These are phyloP conservation scores for Chalara sp. DNA, from an alignment of 2,329 filamentous ascomycete genomes.

Conservation along the genomic window DNA sequence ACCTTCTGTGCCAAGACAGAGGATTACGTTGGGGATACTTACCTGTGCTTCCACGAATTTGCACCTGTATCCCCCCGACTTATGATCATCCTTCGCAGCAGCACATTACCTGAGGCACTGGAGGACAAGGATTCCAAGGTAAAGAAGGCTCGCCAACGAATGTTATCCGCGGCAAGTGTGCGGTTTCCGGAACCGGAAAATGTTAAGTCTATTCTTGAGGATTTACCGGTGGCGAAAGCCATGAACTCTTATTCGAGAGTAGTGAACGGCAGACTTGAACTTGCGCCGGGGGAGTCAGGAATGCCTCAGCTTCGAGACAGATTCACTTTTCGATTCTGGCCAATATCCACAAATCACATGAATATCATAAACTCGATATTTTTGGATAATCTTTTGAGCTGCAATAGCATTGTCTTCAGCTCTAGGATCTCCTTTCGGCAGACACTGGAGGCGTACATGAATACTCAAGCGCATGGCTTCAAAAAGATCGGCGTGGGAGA, in stretches of 20 bases:
- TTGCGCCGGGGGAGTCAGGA: too few relatives aligned
- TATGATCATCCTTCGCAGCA: neutral
- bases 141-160: constrained; percentile 1
- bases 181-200: constrained; percentile 2
- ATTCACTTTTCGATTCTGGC: too few relatives aligned
- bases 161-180: constrained; percentile 1
- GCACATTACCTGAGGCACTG: constrained; percentile 1
- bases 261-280: too few relatives aligned
- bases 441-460: constrained; percentile 2
- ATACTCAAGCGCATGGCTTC: constrained; percentile 1
- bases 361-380: constrained; percentile 2
- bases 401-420: constrained; percentile 2
- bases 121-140: constrained; percentile 2
- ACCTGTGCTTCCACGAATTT: neutral
- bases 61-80: neutral
- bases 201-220: constrained; percentile 2
- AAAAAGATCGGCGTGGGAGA: constrained; percentile 1
- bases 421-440: constrained; percentile 1
- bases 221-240: too few relatives aligned
- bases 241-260: too few relatives aligned
- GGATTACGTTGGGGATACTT: neutral
- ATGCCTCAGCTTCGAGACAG: too few relatives aligned
- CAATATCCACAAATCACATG: neutral
- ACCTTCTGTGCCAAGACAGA: neutral
- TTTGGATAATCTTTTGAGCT: constrained; percentile 1